These are phyloP conservation scores for Immersiporthe knoxdaviesiana DNA, from an alignment of 2,329 filamentous ascomycete genomes.

Conservation along the genomic window DNA sequence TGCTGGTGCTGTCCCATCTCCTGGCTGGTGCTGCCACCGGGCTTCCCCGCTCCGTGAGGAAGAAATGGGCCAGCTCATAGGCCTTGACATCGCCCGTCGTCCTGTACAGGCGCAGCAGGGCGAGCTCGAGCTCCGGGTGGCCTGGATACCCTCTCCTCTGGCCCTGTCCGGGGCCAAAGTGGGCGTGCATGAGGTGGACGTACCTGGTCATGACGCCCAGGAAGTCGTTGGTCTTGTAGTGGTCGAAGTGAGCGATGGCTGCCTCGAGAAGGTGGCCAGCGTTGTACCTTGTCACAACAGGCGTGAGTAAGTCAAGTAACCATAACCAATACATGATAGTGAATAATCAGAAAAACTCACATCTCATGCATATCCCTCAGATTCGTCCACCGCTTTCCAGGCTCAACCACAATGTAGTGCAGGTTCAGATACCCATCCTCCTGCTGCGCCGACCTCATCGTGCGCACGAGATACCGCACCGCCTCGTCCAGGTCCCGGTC, in stretches of 20 bases:
- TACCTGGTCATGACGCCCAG: conserved; percentile 58
- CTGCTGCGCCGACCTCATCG: conserved; percentile 60
- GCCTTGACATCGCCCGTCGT: conserved; percentile 41
- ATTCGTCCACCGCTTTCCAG: conserved; percentile 59
- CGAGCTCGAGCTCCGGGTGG: conserved; percentile 58
- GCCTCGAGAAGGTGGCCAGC: conserved; percentile 65
- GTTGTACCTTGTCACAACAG: conserved; percentile 51
- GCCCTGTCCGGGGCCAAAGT: conserved; percentile 53
- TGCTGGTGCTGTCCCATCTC: conserved; percentile 31
- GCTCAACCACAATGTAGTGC: conserved; percentile 63
- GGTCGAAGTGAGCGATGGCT: conserved; percentile 57
- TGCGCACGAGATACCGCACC: conserved; percentile 59
- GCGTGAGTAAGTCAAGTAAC: neutral
- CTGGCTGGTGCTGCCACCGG: conserved; percentile 48
- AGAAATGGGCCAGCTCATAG: conserved; percentile 56
- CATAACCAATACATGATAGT: neutral
- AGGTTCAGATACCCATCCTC: conserved; percentile 66
- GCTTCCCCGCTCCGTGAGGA: conserved; percentile 62
- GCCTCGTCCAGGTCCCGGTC: conserved; percentile 53
- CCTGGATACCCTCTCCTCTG: conserved; percentile 64
- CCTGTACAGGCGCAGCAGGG: conserved; percentile 44
- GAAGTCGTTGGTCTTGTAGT: conserved; percentile 55
- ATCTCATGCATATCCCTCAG: conserved; percentile 65
- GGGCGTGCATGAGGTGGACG: conserved; percentile 52
- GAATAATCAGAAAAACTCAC: too few species aligned